Evolutionary conservation across 768 basidiomycete genomes (phyloP), one percentile per base, ranked within the genome.

Genomic region (Kwoniella sp.): DNA sequence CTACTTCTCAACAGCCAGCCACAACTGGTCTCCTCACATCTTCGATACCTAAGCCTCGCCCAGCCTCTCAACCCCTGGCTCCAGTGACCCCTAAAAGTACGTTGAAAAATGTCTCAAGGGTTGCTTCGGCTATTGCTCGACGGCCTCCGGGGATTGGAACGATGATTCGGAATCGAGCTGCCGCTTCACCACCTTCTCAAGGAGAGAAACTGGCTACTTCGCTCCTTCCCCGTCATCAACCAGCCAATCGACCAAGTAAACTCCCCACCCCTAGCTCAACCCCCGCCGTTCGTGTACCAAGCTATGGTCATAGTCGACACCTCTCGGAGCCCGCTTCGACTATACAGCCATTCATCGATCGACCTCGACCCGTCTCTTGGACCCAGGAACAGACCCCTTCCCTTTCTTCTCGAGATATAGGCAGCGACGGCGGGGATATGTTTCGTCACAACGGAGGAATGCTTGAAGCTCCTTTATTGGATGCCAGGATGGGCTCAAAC

Each of bases 401-500:
- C 33, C 6, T 33, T 6, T 13, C n/a, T n/a, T n/a, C n/a, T n/a
- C n/a, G n/a, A n/a, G n/a, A n/a, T n/a, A n/a, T n/a, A n/a, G n/a
- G n/a, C n/a, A n/a, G n/a, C n/a, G n/a, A n/a, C n/a, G n/a, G n/a
- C n/a, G n/a, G n/a, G n/a, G n/a, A n/a, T n/a, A n/a, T n/a, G n/a
- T n/a, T n/a, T n/a, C n/a, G n/a, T n/a, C n/a, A n/a, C n/a, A n/a
- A n/a, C n/a, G n/a, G n/a, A 44, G 17, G 10, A 2, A 27, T 9
- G 40, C 40, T 44, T 19, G 40, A 44, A 44, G 40, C 40, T 33
- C 24, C n/a, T 2, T n/a, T 53, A 29, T 29, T 30, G 44, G 51
- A 44, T 40, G 2, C 52, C 52, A 12, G 53, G 53, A 54, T 49
- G 17, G 0, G 17, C 6, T 57, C 62, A 21, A 40, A 49, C 24